These are phyloP conservation scores for Durusdinium trenchii DNA, from an alignment of 73 alveolate genomes.

Conservation along the genomic window DNA sequence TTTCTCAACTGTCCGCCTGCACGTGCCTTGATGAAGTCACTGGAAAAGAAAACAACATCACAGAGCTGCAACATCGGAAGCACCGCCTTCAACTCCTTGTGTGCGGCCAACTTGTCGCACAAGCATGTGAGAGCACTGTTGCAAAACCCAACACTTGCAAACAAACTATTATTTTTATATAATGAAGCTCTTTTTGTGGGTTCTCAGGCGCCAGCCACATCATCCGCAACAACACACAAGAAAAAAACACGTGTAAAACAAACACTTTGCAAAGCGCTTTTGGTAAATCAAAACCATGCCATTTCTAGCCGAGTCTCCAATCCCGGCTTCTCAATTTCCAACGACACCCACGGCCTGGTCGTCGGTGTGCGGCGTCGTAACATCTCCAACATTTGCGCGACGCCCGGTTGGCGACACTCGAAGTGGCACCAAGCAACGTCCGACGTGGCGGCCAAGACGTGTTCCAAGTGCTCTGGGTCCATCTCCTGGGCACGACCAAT, in stretches of 20 bases:
- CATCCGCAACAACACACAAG: no score
- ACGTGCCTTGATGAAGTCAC: slow-evolving; percentile 39
- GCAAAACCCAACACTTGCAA: no score
- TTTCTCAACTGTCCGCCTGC: background rate
- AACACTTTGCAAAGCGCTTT: no score
- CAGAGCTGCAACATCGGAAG: slow-evolving; percentile 32
- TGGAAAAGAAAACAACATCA: slow-evolving; percentile 49
- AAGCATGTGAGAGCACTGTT: no score
- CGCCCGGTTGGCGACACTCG: slow-evolving; percentile 47
- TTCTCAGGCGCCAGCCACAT: no score
- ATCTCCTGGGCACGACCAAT: slow-evolving; percentile 47
- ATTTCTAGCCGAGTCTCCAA: no score
- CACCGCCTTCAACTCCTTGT: slow-evolving; percentile 18
- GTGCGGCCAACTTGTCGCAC: no score
- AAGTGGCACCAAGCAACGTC: slow-evolving; percentile 51
- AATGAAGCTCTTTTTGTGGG: no score
- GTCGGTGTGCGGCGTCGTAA: background rate
- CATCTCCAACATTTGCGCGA: slow-evolving; percentile 21
- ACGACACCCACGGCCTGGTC: background rate
- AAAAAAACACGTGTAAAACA: no score
- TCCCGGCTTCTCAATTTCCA: slow-evolving; percentile 31
- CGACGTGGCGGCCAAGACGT: background rate
- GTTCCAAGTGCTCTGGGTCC: slow-evolving; percentile 1
- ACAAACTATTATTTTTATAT: no score
- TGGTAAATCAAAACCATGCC: no score